These are phyloP conservation scores for Volvox africanus DNA, from an alignment of 139 green algal species.

Conservation along the genomic window DNA sequence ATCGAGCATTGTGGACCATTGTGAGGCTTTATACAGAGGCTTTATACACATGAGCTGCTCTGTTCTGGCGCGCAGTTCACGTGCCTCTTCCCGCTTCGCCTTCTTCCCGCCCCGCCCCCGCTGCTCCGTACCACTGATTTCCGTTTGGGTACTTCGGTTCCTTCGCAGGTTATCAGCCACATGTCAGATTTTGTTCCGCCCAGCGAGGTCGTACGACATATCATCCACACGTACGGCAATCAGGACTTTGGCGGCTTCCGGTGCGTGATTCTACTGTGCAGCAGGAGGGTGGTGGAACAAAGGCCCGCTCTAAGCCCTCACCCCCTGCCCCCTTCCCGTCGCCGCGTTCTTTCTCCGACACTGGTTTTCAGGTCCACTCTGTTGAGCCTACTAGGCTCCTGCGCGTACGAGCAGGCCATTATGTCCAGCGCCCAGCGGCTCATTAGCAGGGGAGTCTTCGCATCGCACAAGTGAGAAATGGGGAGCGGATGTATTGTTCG, in stretches of 20 bases:
- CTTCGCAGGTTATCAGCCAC: conserved; percentile 38
- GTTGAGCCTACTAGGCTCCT: conserved; percentile 55
- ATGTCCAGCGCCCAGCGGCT: conserved; percentile 50
- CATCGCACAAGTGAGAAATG: neutral
- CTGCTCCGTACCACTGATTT: too few relatives aligned
- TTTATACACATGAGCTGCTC: too few relatives aligned
- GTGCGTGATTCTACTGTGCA: neutral
- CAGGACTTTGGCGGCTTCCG: conserved; percentile 43
- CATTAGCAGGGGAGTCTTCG: conserved; percentile 46
- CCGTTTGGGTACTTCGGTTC: too few relatives aligned
- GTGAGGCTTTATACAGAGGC: too few relatives aligned
- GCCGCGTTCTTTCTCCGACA: neutral
- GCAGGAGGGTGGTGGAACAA: too few relatives aligned
- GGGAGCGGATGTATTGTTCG: neutral
- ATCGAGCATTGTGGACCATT: too few relatives aligned
- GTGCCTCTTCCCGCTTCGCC: too few relatives aligned
- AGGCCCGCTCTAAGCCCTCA: neutral
- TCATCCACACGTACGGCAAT: conserved; percentile 32
- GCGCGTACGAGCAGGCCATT: conserved; percentile 59
- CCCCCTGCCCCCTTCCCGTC: neutral
- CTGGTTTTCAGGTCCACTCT: conserved; percentile 42
- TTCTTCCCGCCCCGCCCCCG: too few relatives aligned
- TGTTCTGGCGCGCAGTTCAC: too few relatives aligned
- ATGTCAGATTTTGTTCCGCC: conserved; percentile 39
- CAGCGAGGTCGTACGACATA: conserved; percentile 43